Base-by-base conservation (phyloP, 768 basidiomycete genomes). In the Lentinus tigrinus region DNA sequence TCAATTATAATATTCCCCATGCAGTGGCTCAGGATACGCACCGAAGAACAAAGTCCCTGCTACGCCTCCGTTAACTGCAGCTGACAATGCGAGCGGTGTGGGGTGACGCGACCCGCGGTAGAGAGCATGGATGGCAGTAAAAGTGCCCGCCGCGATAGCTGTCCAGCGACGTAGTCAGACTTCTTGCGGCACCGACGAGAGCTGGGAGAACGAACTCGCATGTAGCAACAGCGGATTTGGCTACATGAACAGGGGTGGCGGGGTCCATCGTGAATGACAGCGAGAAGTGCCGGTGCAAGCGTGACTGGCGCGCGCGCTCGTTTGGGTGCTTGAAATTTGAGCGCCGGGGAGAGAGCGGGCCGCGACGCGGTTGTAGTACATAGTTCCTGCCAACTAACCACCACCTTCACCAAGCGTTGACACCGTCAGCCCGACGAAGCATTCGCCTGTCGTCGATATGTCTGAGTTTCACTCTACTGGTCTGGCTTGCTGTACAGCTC, bases 1-100 rank as follows among this genome's bases (percentile, higher is more conserved):
- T 37, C 31, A 8, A 49, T 38, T 40, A 50, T 19, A 28, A 38
- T n/a, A 47, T 2, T 19, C 17, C 31, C 21, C 3, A 3, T 27
- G 38, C 40, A 7, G 36, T 28, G 23, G 1, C 1, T 34, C 26
- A 8, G 10, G 24, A 47, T 28, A 75, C 87, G 53, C 58, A 93
- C 93, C 80, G 72, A 95, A 94, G 74, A 95, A 95, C 0, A 85
- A 81, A 9, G 83, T 77, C 6, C 89, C 85, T 10, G 83, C 87
- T 17, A 93, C 74, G 23, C 84, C 85, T 46, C 85, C 84, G 67
- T 94, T 94, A 21, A 89, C 61, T 17, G 84, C 86, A 56, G 92
- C 82, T 37, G 84, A 80, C 11, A 80, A 65, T 28, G 85, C 80
- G 19, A 87, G 70, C 9, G 80, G 65, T 4, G 75, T 76, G 39